Evolutionary conservation across 257 asterid genomes (phyloP), one percentile per base, ranked within the genome.

Genomic region (Gentiana straminea): DNA sequence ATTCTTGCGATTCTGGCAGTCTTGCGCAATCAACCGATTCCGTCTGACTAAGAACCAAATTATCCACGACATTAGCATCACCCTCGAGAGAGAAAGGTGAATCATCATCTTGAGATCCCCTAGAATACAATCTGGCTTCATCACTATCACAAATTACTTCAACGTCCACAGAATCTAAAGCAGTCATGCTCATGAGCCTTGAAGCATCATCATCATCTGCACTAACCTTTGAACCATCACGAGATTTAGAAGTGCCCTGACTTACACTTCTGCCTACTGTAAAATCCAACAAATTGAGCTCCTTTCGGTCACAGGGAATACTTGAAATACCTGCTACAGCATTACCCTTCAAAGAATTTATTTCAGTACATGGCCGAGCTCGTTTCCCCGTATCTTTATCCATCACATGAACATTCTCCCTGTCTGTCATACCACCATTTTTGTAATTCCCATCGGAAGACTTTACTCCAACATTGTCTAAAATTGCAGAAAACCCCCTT

Each of bases 1-100:
- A 90, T 64, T 90, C 97, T 70, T 84, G 91, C 2, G 97, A 86
- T 48, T 81, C 93, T 1, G 80, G 89, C 41, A 79, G 63, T 62
- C 73, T 47, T 8, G 69, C 51, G 56, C 70, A 68, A 64, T 83
- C 94, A 47, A 76, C 45, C 33, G 95, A 83, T 5, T 85, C 94
- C 4, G 83, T 69, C 56, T 81, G 95, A 50, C 95, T 89, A 75
- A 68, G 15, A 52, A 73, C 71, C 24, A 76, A 68, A 75, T 70
- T 79, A 50, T 79, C 91, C 51, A 68, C 77, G 58, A 75, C 72
- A 24, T 65, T 77, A 72, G 71, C 81, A 66, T 80, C 84, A 54
- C 52, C 69, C 7, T 64, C 73, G 49, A 55, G 73, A 35, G 33
- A 61, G 50, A 39, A 61, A 59, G 56, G 60, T 15, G 47, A 54